phyloP scores from a whole-genome alignment of 768 basidiomycete genomes.

The Termitomyces sp. region DNA sequence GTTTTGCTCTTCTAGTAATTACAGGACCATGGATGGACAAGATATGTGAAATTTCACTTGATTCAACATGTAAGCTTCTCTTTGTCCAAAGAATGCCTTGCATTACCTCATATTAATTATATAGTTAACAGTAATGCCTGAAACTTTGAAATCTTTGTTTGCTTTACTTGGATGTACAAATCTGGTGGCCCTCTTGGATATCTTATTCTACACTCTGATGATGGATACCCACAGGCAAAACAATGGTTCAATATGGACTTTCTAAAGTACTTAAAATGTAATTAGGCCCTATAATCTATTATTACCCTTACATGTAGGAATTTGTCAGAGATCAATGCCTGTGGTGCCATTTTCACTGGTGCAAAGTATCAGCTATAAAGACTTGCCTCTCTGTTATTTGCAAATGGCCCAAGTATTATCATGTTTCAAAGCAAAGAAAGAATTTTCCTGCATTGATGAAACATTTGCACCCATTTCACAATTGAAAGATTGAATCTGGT shows the following conservation, averaged over 20 bases:
- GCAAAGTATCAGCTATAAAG: too few relatives aligned
- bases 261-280: too few relatives aligned
- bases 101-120: neutral
- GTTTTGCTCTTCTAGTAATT: conserved; percentile 21
- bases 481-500: neutral
- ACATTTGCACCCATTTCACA: neutral
- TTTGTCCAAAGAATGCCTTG: neutral
- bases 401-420: neutral
- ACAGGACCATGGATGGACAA: conserved; percentile 16
- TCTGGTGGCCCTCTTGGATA: conserved; percentile 28
- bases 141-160: conserved; percentile 25
- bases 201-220: conserved; percentile 16
- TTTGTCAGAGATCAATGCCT: too few relatives aligned
- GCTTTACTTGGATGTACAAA: conserved; percentile 25
- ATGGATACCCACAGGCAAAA: neutral
- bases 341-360: too few relatives aligned
- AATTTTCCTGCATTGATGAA: neutral
- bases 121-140: conserved; percentile 27
- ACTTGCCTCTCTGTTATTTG: too few relatives aligned
- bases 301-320: too few relatives aligned
- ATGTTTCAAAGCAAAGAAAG: neutral
- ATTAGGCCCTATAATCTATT: too few relatives aligned
- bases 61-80: neutral
- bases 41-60: conserved; percentile 16
- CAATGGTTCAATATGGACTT: too few relatives aligned